Evolutionary conservation across 176 grass and related monocot species (phyloP), one percentile per base, ranked within the genome.

Genomic region (Zoysia pacifica): DNA sequence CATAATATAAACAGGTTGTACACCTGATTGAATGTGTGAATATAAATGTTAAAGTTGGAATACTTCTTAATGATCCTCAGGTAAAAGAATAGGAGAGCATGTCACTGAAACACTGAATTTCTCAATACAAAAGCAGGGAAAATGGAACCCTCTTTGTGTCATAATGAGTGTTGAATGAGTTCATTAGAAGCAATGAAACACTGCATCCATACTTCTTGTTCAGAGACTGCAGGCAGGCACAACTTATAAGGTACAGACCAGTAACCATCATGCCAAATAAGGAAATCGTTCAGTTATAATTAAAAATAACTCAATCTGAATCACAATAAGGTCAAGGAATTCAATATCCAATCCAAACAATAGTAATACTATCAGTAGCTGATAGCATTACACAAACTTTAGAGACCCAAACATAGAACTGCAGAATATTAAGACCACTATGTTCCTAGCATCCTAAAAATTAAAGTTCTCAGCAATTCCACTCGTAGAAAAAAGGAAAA

Each of bases 21-120:
- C 48, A 95, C 96, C 92, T 99, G 96, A 58, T 95, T 95, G 84
- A 99, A 99, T 60, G 96, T 95, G 84, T 95, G 96, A 81, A 99
- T 99, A 35, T 95, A 86, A 77, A 99, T 95, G 82, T 91, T 81
- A 77, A 90, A 99, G 82, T 91, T 93, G 82, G 81, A 49, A 69
- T 95, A 99, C 81, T 95, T 95, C 88, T 98, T 92, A 82, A 98
- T 90, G 50, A 98, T 98, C 96, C 95, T 83, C 48, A 86, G 13
- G 39, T 4, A 79, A 84, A 28, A 28, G 28, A 46, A 78, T 2
- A 86, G 58, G 56, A 52, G 28, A 28, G 28, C 28, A 82, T 6
- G 66, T 82, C 18, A 73, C 78, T 77, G 12, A 16, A 71, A 55
- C 35, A 9, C 54, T 18, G 12, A 65, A 76, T 20, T 11, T 58